phyloP scores from a whole-genome alignment of 176 grass and related monocot species.

The Triticum timopheevii region DNA sequence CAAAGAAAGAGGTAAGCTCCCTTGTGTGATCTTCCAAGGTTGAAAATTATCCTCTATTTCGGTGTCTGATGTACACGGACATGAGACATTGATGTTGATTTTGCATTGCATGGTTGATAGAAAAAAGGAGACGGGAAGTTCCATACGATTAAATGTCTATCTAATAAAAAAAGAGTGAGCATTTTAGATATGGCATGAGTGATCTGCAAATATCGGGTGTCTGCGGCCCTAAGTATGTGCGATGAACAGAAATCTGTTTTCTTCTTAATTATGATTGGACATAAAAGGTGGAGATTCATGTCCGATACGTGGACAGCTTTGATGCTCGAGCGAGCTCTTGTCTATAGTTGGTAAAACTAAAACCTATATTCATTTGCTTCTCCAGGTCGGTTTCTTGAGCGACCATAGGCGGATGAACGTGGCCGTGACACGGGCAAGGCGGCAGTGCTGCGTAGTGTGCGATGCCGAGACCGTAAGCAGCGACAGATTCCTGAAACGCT shows the following conservation, averaged over 20 bases:
- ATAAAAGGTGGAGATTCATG: not conserved
- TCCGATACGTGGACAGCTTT: not conserved
- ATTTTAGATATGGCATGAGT: not conserved
- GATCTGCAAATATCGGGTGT: not conserved
- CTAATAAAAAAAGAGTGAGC: not conserved
- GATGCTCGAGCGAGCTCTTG: not conserved
- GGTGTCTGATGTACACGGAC: not conserved
- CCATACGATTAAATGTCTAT: not conserved
- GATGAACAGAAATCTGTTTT: not conserved
- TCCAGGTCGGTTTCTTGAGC: constrained; percentile 89
- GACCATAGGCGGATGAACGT: constrained; percentile 96
- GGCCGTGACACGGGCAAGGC: constrained; percentile 84
- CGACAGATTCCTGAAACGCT: constrained; percentile 77
- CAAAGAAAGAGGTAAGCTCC: constrained; percentile 76
- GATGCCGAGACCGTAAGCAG: constrained; percentile 78
- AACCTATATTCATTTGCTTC: not conserved
- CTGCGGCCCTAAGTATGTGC: not conserved
- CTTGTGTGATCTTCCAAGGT: not conserved
- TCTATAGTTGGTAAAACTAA: not conserved
- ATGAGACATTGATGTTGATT: constrained; percentile 5
- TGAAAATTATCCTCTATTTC: not conserved
- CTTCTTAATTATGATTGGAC: not conserved
- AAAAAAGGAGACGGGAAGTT: not conserved
- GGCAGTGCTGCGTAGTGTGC: constrained; percentile 89
- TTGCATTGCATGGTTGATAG: not conserved